phyloP scores from a whole-genome alignment of 768 basidiomycete genomes.

The Phaeotremella fagi region DNA sequence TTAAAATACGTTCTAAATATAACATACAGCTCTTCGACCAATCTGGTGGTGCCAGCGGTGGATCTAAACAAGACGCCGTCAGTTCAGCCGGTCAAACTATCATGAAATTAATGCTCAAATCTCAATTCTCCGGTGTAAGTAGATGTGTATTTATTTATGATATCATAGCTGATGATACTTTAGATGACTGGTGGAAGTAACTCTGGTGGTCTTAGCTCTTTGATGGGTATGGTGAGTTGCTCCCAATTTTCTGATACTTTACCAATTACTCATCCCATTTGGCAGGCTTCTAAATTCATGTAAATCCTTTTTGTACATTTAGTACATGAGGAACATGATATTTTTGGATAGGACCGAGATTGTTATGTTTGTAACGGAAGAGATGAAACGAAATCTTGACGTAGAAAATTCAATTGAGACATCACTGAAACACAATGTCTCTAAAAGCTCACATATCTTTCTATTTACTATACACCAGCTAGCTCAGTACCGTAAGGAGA shows the following conservation, averaged over 20 bases:
- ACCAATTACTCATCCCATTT: too few relatives aligned
- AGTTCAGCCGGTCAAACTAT: constrained; percentile 79
- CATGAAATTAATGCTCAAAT: constrained; percentile 68
- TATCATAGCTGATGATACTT: constrained; percentile 6
- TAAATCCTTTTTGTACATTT: neutral
- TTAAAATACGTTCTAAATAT: neutral
- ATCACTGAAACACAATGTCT: too few relatives aligned
- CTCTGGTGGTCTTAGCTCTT: constrained; percentile 52
- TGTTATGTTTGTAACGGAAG: too few relatives aligned
- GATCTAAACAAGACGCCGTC: constrained; percentile 66
- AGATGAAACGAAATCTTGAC: too few relatives aligned
- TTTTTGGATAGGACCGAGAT: too few relatives aligned
- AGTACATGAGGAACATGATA: too few relatives aligned
- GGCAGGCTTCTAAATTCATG: constrained; percentile 23
- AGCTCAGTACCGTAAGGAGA: too few relatives aligned
- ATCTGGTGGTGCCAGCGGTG: constrained; percentile 59
- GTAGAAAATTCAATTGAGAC: too few relatives aligned
- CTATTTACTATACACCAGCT: too few relatives aligned
- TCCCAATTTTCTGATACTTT: neutral
- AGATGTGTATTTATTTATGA: neutral
- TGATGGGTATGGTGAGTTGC: constrained; percentile 61
- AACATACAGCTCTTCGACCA: constrained; percentile 67
- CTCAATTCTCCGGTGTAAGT: constrained; percentile 44
- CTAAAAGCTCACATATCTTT: too few relatives aligned
- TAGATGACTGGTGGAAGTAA: constrained; percentile 61